These are phyloP conservation scores for Ophiostoma quercus DNA, from an alignment of 2,329 filamentous ascomycete genomes.

Conservation along the genomic window DNA sequence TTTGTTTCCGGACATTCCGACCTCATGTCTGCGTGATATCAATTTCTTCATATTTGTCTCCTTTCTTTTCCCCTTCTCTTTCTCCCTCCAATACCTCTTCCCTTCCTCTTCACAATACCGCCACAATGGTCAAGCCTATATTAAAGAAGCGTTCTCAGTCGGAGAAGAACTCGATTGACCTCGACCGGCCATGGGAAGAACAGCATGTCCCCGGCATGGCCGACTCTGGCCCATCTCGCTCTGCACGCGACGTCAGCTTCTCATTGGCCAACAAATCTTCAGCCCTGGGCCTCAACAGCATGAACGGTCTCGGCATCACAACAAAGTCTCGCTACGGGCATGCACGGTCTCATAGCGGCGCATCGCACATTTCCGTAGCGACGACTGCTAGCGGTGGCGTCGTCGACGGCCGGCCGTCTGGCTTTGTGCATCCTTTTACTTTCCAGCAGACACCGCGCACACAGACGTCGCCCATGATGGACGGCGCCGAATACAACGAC, in stretches of 20 bases:
- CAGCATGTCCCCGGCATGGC: slow-evolving; percentile 41
- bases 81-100: neutral
- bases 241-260: slow-evolving; percentile 45
- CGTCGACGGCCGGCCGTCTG: slow-evolving; percentile 37
- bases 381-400: slow-evolving; percentile 51
- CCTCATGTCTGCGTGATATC: slow-evolving; percentile 12
- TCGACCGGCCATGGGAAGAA: slow-evolving; percentile 56
- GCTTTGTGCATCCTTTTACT: slow-evolving; percentile 52
- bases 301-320: slow-evolving; percentile 14
- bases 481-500: slow-evolving; percentile 52
- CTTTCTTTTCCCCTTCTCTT: neutral
- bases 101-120: slow-evolving; percentile 31
- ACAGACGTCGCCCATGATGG: slow-evolving; percentile 55
- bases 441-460: slow-evolving; percentile 60
- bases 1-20: neutral
- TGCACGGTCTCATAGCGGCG: slow-evolving; percentile 53
- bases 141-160: slow-evolving; percentile 55
- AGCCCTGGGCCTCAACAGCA: neutral
- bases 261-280: slow-evolving; percentile 31
- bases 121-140: slow-evolving; percentile 55
- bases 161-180: slow-evolving; percentile 58
- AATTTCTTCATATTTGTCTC: neutral
- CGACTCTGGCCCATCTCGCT: slow-evolving; percentile 30
- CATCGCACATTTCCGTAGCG: slow-evolving; percentile 52
- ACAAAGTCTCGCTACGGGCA: slow-evolving; percentile 45